Base-by-base conservation (phyloP, 2,329 filamentous ascomycete species). In the Diaporthe amygdali region DNA sequence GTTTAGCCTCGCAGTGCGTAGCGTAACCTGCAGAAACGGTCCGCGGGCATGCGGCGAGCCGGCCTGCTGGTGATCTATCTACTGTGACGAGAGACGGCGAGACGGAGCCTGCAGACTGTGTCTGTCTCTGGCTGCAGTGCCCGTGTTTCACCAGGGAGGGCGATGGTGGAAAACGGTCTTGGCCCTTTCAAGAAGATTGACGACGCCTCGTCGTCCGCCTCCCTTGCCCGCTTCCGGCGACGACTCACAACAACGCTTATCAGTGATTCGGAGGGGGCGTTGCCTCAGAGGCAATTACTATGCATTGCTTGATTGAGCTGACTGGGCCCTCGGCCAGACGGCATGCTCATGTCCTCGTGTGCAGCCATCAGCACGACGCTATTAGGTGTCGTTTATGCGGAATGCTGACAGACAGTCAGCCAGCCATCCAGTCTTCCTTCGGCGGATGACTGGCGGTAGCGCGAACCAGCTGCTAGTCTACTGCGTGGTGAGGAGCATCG, bases 391-490 rank as follows among this genome's bases (percentile, higher is more conserved):
- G 49, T 49, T 17, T 34, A 39, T 37, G 39, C 46, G n/a, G 44
- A 39, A 55, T 46, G 64, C 66, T 59, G 66, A 41, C 66, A 39
- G 66, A 56, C 59, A 64, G 59, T n/a, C 61, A 66, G 25, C 25
- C 34, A 54, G 37, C 10, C 5, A n/a, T n/a, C 37, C 8, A 34
- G 56, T n/a, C 20, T 17, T 34, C 59, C n/a, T 47, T 17, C 20
- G 39, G 51, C 51, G 37, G 22, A 25, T 68, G 64, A 55, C 49
- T 67, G 63, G 17, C 41, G 37, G 20, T n/a, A 63, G n/a, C 10
- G 41, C 27, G 59, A 47, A 25, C 41, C 59, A 47, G 59, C 27
- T 34, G 10, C 5, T 34, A 32, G 34, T 25, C 41, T 47, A 63
- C 56, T 47, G 59, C 44, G 59, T 37, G 44, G 59, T 63, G 22